phyloP scores from a whole-genome alignment of 371 early-diverging fungal species.

The Apophysomyces elegans region DNA sequence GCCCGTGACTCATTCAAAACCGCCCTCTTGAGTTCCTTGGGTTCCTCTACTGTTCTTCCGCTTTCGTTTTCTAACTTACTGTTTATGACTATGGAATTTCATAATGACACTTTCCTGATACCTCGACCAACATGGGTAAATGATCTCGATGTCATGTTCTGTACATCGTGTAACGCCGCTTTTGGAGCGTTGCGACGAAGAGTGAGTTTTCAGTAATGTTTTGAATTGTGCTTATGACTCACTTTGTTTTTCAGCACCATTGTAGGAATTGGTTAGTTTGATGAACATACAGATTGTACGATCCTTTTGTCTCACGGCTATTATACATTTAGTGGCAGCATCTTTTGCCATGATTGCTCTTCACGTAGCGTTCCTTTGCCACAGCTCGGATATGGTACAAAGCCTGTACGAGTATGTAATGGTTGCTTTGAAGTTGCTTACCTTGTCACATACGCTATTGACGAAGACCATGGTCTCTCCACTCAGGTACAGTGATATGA shows the following conservation, averaged over 20 bases:
- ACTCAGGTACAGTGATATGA: conserved; percentile 55
- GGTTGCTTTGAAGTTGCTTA: conserved; percentile 68
- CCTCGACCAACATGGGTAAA: conserved; percentile 59
- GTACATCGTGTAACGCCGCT: conserved; percentile 38
- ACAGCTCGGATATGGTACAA: conserved; percentile 63
- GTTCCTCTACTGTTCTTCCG: not conserved
- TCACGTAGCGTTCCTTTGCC: conserved; percentile 61
- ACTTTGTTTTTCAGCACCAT: conserved; percentile 53
- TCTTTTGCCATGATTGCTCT: conserved; percentile 68
- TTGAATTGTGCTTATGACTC: not conserved
- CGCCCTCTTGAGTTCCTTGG: not conserved
- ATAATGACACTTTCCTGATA: conserved; percentile 39
- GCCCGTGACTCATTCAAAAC: not conserved
- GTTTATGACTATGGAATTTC: not conserved
- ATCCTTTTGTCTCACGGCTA: not conserved
- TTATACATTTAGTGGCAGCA: conserved; percentile 53
- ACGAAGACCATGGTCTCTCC: conserved; percentile 62
- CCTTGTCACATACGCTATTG: conserved; percentile 63
- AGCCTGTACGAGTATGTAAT: conserved; percentile 65
- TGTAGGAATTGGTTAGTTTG: conserved; percentile 65
- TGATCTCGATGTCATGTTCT: conserved; percentile 48
- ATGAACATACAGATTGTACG: not conserved
- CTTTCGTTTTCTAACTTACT: not conserved
- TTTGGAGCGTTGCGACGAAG: conserved; percentile 53
- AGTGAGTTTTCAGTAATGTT: conserved; percentile 28